These are phyloP conservation scores for Rhodotorula sp. DNA, from an alignment of 1,284 basidiomycete species.

Conservation along the genomic window DNA sequence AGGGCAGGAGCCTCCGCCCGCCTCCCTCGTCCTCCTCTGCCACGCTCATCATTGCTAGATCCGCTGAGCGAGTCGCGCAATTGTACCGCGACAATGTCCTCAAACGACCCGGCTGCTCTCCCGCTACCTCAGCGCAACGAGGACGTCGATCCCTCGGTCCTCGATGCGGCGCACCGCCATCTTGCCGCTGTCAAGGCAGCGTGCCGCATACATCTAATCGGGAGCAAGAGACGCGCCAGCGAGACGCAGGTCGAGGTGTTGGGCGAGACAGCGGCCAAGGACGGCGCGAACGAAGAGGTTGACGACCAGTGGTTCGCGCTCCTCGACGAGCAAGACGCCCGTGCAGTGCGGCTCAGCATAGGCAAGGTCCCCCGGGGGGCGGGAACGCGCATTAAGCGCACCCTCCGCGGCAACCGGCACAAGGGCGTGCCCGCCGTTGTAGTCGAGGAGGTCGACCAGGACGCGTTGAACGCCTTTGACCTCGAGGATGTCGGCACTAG, in stretches of 20 bases:
- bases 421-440: neutral
- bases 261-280: neutral
- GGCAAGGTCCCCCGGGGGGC: neutral
- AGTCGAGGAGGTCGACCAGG: neutral
- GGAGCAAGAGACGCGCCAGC: neutral
- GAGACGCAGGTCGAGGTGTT: neutral
- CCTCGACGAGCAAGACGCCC: neutral
- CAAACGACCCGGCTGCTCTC: neutral
- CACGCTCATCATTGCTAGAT: neutral
- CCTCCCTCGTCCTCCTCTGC: neutral
- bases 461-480: neutral
- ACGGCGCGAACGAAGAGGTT: constrained; percentile 12
- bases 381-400: neutral
- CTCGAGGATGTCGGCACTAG: neutral
- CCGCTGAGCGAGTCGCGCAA: neutral
- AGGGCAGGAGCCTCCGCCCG: neutral
- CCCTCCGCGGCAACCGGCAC: neutral
- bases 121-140: neutral
- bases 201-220: neutral
- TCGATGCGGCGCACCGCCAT: neutral
- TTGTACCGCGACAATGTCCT: neutral
- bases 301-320: constrained; percentile 18
- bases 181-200: neutral
- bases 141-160: neutral
- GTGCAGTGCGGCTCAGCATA: constrained; percentile 5